A percentile compares a stretch with the other conserved stretches of the same genome.
Conservation (phyloP, 139 green algal species). For the Auxenochlorella pyrenoidosa region DNA sequence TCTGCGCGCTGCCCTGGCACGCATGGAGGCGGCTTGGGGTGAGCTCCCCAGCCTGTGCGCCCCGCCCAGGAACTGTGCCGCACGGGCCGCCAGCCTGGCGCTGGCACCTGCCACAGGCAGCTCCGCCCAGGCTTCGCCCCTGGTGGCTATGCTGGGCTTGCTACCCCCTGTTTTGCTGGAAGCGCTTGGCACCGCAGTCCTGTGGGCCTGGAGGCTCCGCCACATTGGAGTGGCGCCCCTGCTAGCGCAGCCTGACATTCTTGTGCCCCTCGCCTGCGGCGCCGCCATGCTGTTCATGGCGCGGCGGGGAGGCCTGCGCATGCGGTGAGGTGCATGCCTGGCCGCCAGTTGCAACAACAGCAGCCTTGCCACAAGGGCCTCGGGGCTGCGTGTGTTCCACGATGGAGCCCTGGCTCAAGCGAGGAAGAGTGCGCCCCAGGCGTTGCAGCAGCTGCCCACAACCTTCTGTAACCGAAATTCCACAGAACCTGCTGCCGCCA, state of each 20-base stretch:
- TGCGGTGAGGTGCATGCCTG: too few species aligned
- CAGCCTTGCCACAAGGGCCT: too few species aligned
- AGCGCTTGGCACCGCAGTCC: neutral
- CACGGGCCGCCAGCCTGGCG: neutral
- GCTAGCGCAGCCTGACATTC: neutral
- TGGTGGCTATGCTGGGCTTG: neutral
- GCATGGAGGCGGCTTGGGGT: conserved; percentile 9
- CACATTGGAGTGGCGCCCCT: neutral
- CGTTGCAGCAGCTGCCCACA: too few species aligned
- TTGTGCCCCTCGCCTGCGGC: neutral
- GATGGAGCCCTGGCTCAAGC: too few species aligned
- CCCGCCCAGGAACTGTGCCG: neutral
- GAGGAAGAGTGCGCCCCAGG: too few species aligned
- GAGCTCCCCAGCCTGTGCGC: neutral
- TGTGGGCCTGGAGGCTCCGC: neutral
- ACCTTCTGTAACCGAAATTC: too few species aligned
- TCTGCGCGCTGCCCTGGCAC: neutral
- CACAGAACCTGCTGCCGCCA: too few species aligned
- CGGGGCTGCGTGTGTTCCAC: too few species aligned
- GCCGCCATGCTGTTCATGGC: neutral
- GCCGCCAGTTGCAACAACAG: too few species aligned
- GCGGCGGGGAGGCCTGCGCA: neutral
- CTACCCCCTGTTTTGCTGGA: neutral
- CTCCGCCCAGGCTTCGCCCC: neutral
- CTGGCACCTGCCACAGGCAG: neutral